Base-by-base conservation (phyloP, 2,329 filamentous ascomycete genomes). In the Colletotrichum sojae region DNA sequence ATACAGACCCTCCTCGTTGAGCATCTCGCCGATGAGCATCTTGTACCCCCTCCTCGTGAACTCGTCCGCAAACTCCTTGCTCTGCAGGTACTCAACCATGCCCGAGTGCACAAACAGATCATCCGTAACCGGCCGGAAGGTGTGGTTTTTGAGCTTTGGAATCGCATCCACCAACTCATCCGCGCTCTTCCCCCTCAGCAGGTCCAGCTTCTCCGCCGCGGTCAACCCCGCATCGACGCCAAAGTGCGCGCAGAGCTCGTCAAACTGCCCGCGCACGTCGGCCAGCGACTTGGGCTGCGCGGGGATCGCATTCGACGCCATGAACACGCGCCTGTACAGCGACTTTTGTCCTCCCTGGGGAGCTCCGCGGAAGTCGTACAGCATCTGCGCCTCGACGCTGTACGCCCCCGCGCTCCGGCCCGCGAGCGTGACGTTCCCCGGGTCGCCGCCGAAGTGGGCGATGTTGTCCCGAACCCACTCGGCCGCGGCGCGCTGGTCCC, bases 381-480 rank as follows among this genome's bases (percentile, higher is more conserved):
- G 73, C 67, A 82, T 78, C 57, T 83, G 82, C 25, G 81, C 79
- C 27, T 83, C 78, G 5, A 78, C 80, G 65, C 79, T 78, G 71
- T 84, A 84, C 0, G 82, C 81, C 4, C 83, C 83, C 2, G 83
- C 83, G 61, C 81, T 83, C 5, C 81, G 76, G 5, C 85, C 84
- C 27, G 78, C 78, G n/a, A 85, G 76, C 1, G 78, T 78, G 63
- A 85, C 83, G 9, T 76, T 75, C 9, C 69, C 52, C 3, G 79
- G 73, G 63, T 84, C 80, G 39, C 86, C 85, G 52, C 84, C 83
- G 71, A 88, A 88, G 2, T 71, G 73, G 10, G 73, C 76, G 52
- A 86, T 82, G 71, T 87, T 86, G 43, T 82, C 76, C 5, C 78
- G 78, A 0, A 86, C 72, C 85, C 85, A 88, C 73, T 86, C 83